phyloP scores from a whole-genome alignment of 306 rosid genomes.

The Abrus pulchellus region DNA sequence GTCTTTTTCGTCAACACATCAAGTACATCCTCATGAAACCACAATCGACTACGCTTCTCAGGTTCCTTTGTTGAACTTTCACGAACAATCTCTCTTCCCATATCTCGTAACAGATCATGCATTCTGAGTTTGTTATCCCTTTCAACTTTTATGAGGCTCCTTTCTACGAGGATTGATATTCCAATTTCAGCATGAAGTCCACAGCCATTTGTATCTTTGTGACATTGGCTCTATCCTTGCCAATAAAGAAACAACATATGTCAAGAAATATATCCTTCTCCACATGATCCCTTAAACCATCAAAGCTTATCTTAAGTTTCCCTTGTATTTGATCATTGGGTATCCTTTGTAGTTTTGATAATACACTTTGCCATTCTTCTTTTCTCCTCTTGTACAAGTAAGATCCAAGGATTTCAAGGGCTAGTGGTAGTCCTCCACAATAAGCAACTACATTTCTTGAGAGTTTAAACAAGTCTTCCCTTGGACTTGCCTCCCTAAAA shows the following conservation, averaged over 20 bases:
- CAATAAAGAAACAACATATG: constrained; percentile 55
- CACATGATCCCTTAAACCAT: constrained; percentile 21
- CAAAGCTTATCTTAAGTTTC: constrained; percentile 39
- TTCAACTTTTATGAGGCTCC: constrained; percentile 46
- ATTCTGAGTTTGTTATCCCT: constrained; percentile 30
- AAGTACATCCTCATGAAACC: constrained; percentile 23
- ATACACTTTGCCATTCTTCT: constrained; percentile 42
- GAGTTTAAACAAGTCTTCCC: background rate
- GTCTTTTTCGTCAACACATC: constrained; percentile 27
- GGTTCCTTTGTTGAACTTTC: constrained; percentile 6
- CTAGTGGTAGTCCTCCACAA: constrained; percentile 53
- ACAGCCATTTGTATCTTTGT: constrained; percentile 41
- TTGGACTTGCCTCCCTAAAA: constrained; percentile 7
- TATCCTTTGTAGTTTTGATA: constrained; percentile 43
- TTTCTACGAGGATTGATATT: constrained; percentile 33
- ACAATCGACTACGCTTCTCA: constrained; percentile 36
- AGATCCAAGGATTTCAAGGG: constrained; percentile 55
- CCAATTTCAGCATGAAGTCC: constrained; percentile 43
- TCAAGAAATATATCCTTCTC: constrained; percentile 54
- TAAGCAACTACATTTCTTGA: constrained; percentile 18
- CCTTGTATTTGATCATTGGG: constrained; percentile 47
- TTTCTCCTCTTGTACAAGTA: constrained; percentile 31
- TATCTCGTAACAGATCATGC: constrained; percentile 46
- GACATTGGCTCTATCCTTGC: constrained; percentile 37
- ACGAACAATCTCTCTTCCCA: constrained; percentile 54